Evolutionary conservation across 148 eudicot genomes (phyloP).

Genomic region (Dianthus caryophyllus): DNA sequence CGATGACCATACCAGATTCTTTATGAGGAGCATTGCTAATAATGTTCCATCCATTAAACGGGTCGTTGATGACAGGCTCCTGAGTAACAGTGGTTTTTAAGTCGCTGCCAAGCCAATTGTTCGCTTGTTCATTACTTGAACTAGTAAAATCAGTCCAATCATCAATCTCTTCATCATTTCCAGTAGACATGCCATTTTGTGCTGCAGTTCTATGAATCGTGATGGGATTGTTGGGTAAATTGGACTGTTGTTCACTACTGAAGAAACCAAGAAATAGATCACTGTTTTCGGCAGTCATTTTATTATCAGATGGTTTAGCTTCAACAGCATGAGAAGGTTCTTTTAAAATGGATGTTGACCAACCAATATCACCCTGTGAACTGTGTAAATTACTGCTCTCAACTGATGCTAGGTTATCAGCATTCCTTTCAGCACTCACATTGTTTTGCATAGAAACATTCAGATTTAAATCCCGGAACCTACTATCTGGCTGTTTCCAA

Average conservation of each 20-base stretch:
- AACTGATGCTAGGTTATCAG: neutral
- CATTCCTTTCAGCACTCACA: neutral
- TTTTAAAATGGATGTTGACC: slow-evolving; percentile 14
- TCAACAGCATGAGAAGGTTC: slow-evolving; percentile 16
- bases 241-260: slow-evolving; percentile 1
- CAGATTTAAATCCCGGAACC: slow-evolving; percentile 22
- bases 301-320: slow-evolving; percentile 29
- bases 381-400: slow-evolving; percentile 12
- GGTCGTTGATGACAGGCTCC: slow-evolving; percentile 24
- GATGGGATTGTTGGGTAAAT: slow-evolving; percentile 10
- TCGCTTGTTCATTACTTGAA: slow-evolving; percentile 23
- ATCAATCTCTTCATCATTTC: slow-evolving; percentile 29
- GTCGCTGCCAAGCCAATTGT: slow-evolving; percentile 5
- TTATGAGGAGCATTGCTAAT: slow-evolving; percentile 25
- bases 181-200: slow-evolving; percentile 11
- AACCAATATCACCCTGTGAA: slow-evolving; percentile 22
- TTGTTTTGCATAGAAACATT: slow-evolving; percentile 12
- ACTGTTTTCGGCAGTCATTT: neutral
- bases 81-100: slow-evolving; percentile 16
- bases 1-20: too few relatives aligned
- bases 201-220: neutral
- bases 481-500: slow-evolving; percentile 8
- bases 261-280: slow-evolving; percentile 25
- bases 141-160: slow-evolving; percentile 35
- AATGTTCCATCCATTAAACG: slow-evolving; percentile 36